Evolutionary conservation across 2,329 filamentous ascomycete genomes (phyloP), one percentile per base, ranked within the genome.

Genomic region (Phaeoacremonium minimum): DNA sequence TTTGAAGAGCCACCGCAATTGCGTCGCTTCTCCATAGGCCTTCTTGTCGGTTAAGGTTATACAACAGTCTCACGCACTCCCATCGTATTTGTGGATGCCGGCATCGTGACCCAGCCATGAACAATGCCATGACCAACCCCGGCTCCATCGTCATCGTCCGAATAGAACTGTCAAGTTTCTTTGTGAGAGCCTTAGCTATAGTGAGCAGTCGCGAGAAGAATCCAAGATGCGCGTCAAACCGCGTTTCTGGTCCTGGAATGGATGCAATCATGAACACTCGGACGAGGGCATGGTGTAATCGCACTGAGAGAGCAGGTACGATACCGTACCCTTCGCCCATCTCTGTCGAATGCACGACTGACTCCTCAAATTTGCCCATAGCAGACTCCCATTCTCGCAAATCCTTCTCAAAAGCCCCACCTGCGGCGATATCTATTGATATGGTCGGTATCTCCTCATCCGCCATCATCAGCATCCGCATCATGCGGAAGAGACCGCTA

Each of bases 11-110:
- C 4, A 40, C 45, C 7, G 53, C 50, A 3, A 51, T 45, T 2
- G 46, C 51, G n/a, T 47, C 45, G 31, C 57, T 59, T 37, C 48
- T 46, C 57, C 56, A 60, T 39, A 53, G 46, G 3, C 56, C 57
- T 19, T 60, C 57, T 12, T 56, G 55, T 14, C 57, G 37, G n/a
- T 53, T 55, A 14, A 50, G 34, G 15, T 36, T 39, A 12, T 37
- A 30, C 6, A 61, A 32, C 4, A 59, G 42, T 4, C 33, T 28
- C 6, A 59, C 33, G 2, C 48, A 51, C 4, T 50, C 43, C 12
- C 53, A 45, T 3, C 58, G 48, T 1, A 58, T 31, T 17, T 47
- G 33, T 0, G 56, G 52, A 37, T 61, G 58, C 0, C 58, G 50
- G 14, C 58, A 61, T 3, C 55, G 48, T 5, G 49, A 46, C 0